These are phyloP conservation scores for Cryptosporidium muris DNA, from an alignment of 169 alveolate species.

Conservation along the genomic window DNA sequence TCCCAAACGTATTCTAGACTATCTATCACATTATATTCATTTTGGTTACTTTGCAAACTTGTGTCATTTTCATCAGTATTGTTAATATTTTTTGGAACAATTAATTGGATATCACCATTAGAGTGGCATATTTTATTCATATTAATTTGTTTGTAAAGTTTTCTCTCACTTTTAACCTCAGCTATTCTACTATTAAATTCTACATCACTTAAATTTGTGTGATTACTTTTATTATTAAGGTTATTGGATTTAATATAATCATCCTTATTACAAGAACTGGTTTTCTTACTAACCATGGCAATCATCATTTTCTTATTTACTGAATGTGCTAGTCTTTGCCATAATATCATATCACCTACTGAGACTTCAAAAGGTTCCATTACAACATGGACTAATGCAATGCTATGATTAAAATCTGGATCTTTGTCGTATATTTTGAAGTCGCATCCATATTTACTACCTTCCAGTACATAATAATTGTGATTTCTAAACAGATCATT, in stretches of 20 bases:
- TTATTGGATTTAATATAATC: background rate
- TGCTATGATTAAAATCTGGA: conserved; percentile 36
- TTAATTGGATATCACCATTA: background rate
- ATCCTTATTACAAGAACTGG: background rate
- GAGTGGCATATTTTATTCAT: background rate
- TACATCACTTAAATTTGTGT: background rate
- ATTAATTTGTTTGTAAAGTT: conserved; percentile 4
- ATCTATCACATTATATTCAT: too few relatives aligned
- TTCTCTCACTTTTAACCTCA: background rate
- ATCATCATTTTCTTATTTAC: conserved; percentile 22
- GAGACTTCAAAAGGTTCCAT: background rate
- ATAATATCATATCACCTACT: conserved; percentile 22
- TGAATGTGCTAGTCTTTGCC: conserved; percentile 45
- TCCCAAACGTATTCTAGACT: too few relatives aligned
- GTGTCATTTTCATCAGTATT: too few relatives aligned
- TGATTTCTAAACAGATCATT: conserved; percentile 11
- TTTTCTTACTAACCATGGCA: background rate
- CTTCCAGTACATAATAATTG: conserved; percentile 42
- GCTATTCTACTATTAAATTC: background rate
- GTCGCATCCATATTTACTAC: conserved; percentile 58
- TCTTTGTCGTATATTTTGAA: conserved; percentile 38
- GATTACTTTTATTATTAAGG: background rate
- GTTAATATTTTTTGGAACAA: background rate
- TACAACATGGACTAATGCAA: conserved; percentile 12
- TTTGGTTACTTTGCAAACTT: too few relatives aligned